phyloP scores from a whole-genome alignment of 73 alveolate genomes.

The Paramecium sexaurelia region DNA sequence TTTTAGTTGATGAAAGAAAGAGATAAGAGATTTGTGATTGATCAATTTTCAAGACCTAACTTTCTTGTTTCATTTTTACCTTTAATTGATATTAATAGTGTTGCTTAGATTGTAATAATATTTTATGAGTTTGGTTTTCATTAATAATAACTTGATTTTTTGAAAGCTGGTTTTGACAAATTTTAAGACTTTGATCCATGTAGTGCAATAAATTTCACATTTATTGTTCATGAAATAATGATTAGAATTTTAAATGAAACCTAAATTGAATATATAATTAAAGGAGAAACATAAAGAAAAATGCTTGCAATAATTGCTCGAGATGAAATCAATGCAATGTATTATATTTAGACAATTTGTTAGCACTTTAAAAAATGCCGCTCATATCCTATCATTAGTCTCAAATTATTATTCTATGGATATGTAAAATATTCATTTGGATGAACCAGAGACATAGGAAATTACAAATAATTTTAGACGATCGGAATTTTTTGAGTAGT shows the following conservation, averaged over 20 bases:
- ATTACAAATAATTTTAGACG: neutral
- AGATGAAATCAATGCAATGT: conserved; percentile 14
- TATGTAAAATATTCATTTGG: conserved; percentile 12
- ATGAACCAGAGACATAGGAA: conserved; percentile 6
- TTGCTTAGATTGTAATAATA: neutral
- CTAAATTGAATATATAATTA: neutral
- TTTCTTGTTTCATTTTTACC: neutral
- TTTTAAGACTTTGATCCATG: conserved; percentile 11
- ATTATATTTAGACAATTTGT: neutral
- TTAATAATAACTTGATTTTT: conserved; percentile 17
- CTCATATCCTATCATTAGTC: conserved; percentile 10
- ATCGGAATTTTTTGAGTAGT: neutral
- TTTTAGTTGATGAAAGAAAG: neutral
- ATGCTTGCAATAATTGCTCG: neutral
- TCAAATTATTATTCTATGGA: conserved; percentile 49
- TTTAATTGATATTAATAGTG: neutral
- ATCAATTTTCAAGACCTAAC: neutral
- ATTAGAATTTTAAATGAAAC: neutral
- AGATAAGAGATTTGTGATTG: neutral
- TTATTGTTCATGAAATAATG: conserved; percentile 33
- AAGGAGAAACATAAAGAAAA: neutral
- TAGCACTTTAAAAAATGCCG: conserved; percentile 33
- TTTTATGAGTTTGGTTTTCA: conserved; percentile 9
- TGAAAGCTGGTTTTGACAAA: neutral
- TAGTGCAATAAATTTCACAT: conserved; percentile 43